phyloP scores from a whole-genome alignment of 352 stramenopile genomes.

The Thalassiosira mediterranea region DNA sequence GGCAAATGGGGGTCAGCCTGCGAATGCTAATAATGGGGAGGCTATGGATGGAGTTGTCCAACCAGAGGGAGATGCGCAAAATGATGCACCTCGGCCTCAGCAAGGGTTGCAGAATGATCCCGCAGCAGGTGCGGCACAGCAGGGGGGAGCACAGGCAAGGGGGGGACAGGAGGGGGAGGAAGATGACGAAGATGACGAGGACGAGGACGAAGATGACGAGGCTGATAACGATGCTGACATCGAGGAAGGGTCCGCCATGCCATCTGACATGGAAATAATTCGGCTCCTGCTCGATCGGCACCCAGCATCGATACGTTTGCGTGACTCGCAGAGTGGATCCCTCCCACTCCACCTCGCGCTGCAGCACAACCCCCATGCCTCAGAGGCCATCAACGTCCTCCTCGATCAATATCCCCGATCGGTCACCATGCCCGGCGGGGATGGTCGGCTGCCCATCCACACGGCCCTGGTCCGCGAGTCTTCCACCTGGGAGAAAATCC shows the following conservation, averaged over 20 bases:
- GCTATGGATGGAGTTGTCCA: background rate
- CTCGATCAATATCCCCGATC: conserved; percentile 33
- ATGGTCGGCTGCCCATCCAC: conserved; percentile 43
- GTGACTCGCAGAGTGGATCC: conserved; percentile 38
- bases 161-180: conserved; percentile 14
- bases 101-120: background rate
- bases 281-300: conserved; percentile 38
- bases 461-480: conserved; percentile 36
- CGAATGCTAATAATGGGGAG: too few relatives aligned
- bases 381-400: conserved; percentile 31
- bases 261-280: conserved; percentile 37
- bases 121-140: background rate
- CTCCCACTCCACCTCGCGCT: conserved; percentile 43
- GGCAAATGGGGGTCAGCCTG: too few relatives aligned
- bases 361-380: conserved; percentile 29
- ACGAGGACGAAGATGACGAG: conserved; percentile 16
- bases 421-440: conserved; percentile 36
- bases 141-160: background rate
- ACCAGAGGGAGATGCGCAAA: background rate
- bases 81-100: conserved; percentile 1
- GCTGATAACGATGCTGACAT: background rate
- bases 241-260: background rate
- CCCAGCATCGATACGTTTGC: conserved; percentile 34
- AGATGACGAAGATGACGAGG: conserved; percentile 18
- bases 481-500: conserved; percentile 34